A percentile compares a stretch with the other conserved stretches of the same genome.
Evolutionary conservation across 176 grass and related monocot species (phyloP).

Genomic region (Aechmea fasciata): DNA sequence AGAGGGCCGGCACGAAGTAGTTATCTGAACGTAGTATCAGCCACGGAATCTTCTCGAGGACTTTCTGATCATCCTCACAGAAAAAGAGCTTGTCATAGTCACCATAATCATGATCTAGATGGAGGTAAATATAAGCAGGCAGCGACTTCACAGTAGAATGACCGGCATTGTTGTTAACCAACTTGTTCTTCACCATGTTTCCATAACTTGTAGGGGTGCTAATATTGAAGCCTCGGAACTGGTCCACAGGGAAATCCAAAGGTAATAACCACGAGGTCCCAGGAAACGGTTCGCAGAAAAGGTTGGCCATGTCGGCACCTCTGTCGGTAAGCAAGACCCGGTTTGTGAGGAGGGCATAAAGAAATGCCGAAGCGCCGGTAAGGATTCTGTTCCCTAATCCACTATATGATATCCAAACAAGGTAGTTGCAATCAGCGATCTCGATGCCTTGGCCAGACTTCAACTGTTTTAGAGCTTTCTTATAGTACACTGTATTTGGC

Average conservation of each 20-base stretch:
- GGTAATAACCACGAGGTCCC: slow-evolving; percentile 55
- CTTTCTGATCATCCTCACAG: slow-evolving; percentile 51
- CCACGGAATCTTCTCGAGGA: slow-evolving; percentile 44
- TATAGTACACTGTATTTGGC: slow-evolving; percentile 37
- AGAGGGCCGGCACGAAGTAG: slow-evolving; percentile 58
- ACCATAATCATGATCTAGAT: slow-evolving; percentile 41
- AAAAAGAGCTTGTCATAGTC: slow-evolving; percentile 61
- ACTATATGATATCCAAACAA: slow-evolving; percentile 38
- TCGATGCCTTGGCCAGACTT: slow-evolving; percentile 36
- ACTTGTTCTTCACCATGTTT: slow-evolving; percentile 42
- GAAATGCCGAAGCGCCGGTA: slow-evolving; percentile 50
- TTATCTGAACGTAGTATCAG: slow-evolving; percentile 44
- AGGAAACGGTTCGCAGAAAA: slow-evolving; percentile 84
- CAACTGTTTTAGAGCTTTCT: slow-evolving; percentile 40
- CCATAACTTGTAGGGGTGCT: slow-evolving; percentile 47
- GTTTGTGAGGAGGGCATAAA: slow-evolving; percentile 55
- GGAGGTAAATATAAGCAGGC: slow-evolving; percentile 39
- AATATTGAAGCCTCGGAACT: slow-evolving; percentile 27
- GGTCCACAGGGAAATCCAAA: slow-evolving; percentile 52
- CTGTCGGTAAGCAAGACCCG: slow-evolving; percentile 57
- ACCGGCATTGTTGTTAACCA: slow-evolving; percentile 8
- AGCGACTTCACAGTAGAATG: slow-evolving; percentile 20
- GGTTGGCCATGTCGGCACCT: slow-evolving; percentile 41
- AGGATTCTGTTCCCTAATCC: slow-evolving; percentile 73
- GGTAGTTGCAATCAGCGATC: slow-evolving; percentile 48